Base-by-base conservation (phyloP, 2,329 filamentous ascomycete genomes). In the Coleophoma cylindrospora region DNA sequence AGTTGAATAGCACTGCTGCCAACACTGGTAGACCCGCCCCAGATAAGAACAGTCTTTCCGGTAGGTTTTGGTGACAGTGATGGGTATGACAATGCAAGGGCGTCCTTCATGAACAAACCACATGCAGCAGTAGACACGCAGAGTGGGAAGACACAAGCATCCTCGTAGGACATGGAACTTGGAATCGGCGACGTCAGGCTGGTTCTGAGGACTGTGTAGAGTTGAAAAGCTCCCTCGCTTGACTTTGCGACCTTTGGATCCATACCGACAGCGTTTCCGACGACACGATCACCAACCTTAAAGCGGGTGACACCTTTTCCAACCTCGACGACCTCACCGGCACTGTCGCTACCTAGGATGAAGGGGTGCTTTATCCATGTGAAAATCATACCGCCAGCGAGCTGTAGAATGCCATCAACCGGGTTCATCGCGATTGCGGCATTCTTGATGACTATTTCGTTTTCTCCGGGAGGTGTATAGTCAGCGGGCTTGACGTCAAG, bases 251-350 rank as follows among this genome's bases (percentile, higher is more conserved):
- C 27, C n/a, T 50, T 70, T 65, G 50, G 73, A 65, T 11, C 69
- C 11, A 43, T 32, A 1, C 43, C 40, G 7, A 43, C 48, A n/a
- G 59, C 55, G 9, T 57, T 50, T 15, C 59, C 62, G 49, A 74
- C 61, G 49, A 83, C 75, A 40, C 71, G 70, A 66, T 81, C 77
- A 50, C 80, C 79, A 46, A 70, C 64, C 61, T 73, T 69, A 66
- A 76, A 77, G 34, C 69, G 67, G 11, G 49, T 50, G 41, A 57
- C 50, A 3, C 34, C 44, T 52, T 70, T 59, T 32, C 79, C 79
- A 21, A 80, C 70, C 33, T 74, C 71, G 36, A 79, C 56, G 41
- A 82, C 70, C 50, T 73, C 74, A 38, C 80, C 79, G 3, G 80
- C 73, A 34, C 77, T 75, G 54, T 83, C 79, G 9, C 74, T 79